Evolutionary conservation across 2,329 filamentous ascomycete species (phyloP).

Genomic region (Cercospora zeae-maydis): DNA sequence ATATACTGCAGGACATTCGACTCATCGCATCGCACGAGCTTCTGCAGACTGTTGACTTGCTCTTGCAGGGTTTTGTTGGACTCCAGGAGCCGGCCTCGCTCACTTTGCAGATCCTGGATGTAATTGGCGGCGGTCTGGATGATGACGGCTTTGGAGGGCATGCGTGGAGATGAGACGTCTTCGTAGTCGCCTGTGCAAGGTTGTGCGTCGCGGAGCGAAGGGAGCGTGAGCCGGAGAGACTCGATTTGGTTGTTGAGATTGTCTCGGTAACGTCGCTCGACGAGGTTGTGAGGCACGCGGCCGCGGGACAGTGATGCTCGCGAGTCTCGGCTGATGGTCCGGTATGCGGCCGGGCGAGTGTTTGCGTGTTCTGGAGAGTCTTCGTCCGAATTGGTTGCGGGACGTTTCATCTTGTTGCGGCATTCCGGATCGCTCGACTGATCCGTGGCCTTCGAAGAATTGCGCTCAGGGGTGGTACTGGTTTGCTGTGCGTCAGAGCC

Average conservation of each 20-base stretch:
- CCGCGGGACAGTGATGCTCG: conserved; percentile 12
- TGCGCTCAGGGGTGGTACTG: conserved; percentile 1
- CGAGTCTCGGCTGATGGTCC: conserved; percentile 3
- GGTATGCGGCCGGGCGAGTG: background rate
- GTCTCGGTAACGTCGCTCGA: conserved; percentile 47
- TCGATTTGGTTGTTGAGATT: conserved; percentile 48
- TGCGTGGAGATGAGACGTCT: conserved; percentile 17
- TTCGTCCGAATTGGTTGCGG: conserved; percentile 15
- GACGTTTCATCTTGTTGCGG: conserved; percentile 18
- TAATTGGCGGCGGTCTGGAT: conserved; percentile 46
- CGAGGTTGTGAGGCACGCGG: conserved; percentile 41
- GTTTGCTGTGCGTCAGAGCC: background rate
- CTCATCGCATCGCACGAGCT: conserved; percentile 47
- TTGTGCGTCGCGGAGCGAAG: conserved; percentile 19
- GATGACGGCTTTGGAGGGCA: conserved; percentile 45
- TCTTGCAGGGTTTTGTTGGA: conserved; percentile 41
- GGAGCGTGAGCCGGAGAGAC: conserved; percentile 32
- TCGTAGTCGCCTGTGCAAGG: conserved; percentile 6
- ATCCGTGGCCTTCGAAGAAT: conserved; percentile 1
- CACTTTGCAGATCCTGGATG: conserved; percentile 46
- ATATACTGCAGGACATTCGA: conserved; percentile 10
- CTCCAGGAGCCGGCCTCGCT: conserved; percentile 40
- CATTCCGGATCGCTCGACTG: conserved; percentile 5
- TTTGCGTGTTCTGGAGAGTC: background rate
- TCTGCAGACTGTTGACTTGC: conserved; percentile 43